Evolutionary conservation across 805 yeast species (phyloP).

Genomic region (Schwanniomyces pseudopolymorphus): DNA sequence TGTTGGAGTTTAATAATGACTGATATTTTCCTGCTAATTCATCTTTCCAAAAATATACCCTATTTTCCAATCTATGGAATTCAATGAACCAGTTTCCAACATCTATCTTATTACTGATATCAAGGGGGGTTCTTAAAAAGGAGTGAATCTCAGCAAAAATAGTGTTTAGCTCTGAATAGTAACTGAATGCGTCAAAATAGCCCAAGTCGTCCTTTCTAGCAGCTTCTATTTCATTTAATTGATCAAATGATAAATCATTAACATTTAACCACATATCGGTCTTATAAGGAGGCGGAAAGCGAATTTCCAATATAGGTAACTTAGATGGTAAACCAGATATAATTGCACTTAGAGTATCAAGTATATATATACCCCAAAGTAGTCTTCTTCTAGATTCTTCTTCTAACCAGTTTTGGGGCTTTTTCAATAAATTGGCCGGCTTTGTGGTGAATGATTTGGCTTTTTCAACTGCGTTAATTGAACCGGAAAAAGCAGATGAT

Average conservation of each 20-base stretch:
- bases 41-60: constrained; percentile 13
- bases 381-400: constrained; percentile 10
- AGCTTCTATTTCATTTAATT: constrained; percentile 2
- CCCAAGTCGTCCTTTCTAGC: background rate
- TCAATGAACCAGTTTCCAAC: constrained; percentile 15
- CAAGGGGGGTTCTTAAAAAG: constrained; percentile 13
- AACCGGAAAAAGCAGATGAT: background rate
- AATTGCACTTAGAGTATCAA: constrained; percentile 13
- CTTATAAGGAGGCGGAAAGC: constrained; percentile 10
- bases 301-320: constrained; percentile 9
- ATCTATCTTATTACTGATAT: constrained; percentile 13
- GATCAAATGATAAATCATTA: constrained; percentile 2
- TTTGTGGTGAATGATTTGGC: background rate
- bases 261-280: constrained; percentile 9
- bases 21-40: constrained; percentile 7
- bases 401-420: constrained; percentile 12
- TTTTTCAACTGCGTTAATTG: background rate
- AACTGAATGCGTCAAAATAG: constrained; percentile 8
- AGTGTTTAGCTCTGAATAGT: background rate
- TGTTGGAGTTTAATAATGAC: constrained; percentile 7
- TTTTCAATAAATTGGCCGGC: background rate
- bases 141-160: constrained; percentile 5
- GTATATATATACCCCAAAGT: constrained; percentile 16
- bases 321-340: constrained; percentile 11
- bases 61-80: constrained; percentile 13